phyloP scores from a whole-genome alignment of 2,329 filamentous ascomycete genomes.

The Ceratocystis cubensis region DNA sequence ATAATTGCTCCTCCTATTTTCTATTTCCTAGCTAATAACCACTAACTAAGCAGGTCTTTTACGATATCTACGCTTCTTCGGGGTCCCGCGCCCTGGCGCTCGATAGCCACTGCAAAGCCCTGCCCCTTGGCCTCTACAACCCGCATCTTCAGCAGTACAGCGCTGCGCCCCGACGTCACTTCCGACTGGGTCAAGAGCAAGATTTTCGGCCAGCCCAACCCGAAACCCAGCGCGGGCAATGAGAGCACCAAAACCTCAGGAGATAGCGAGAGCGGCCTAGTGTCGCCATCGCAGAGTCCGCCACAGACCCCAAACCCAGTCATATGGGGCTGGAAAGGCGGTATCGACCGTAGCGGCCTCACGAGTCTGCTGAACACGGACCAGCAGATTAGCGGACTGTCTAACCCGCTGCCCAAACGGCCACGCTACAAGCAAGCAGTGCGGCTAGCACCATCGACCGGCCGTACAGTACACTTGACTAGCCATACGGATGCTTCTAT shows the following conservation, averaged over 20 bases:
- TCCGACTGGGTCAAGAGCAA: constrained; percentile 14
- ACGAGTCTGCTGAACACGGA: constrained; percentile 1
- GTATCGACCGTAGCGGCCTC: constrained; percentile 30
- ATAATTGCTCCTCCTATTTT: too few species aligned
- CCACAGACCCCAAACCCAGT: constrained; percentile 18
- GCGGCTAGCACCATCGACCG: constrained; percentile 33
- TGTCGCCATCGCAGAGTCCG: constrained; percentile 6
- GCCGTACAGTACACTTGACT: constrained; percentile 34
- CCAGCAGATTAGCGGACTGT: constrained; percentile 19
- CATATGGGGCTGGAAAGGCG: constrained; percentile 17
- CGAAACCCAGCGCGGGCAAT: neutral
- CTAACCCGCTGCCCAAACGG: neutral
- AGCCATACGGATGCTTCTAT: constrained; percentile 35
- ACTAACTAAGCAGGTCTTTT: constrained; percentile 2
- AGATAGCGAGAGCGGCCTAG: neutral
- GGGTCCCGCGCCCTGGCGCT: constrained; percentile 2
- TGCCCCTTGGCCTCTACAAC: neutral
- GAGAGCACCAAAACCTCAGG: neutral
- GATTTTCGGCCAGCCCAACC: constrained; percentile 15
- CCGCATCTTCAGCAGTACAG: constrained; percentile 16
- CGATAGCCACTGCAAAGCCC: neutral
- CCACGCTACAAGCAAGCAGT: constrained; percentile 24
- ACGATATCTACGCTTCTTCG: constrained; percentile 15
- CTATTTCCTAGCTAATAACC: neutral
- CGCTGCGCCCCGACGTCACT: neutral